A percentile compares a stretch with the other conserved stretches of the same genome.
Evolutionary conservation across 345 rosid genomes (phyloP).

Genomic region (Linum trigynum): DNA sequence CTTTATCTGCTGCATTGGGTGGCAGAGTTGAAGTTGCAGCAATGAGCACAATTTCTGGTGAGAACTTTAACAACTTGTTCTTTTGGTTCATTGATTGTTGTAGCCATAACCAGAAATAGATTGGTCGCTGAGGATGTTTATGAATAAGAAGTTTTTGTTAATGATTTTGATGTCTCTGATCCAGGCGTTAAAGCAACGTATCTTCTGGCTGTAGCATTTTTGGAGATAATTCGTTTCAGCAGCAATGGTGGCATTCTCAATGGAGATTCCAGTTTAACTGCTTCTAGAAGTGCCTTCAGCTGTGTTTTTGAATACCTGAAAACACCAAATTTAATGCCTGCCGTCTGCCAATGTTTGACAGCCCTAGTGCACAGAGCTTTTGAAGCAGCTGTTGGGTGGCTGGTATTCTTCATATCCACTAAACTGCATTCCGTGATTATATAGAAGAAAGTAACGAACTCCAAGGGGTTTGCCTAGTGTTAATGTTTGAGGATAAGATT

Average conservation of each 20-base stretch:
- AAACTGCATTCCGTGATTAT: too few relatives aligned
- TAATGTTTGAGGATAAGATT: too few relatives aligned
- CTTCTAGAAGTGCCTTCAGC: conserved; percentile 93
- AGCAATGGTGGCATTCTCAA: conserved; percentile 98
- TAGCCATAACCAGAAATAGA: too few relatives aligned
- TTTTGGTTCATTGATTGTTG: too few relatives aligned
- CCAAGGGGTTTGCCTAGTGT: too few relatives aligned
- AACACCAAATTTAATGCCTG: conserved; percentile 83
- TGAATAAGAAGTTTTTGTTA: conserved; percentile 5
- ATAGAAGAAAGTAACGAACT: too few relatives aligned
- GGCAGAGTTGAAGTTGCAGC: conserved; percentile 80
- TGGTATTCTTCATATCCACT: conserved; percentile 37
- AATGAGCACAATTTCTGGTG: conserved; percentile 95
- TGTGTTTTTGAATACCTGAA: conserved; percentile 94
- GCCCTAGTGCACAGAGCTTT: conserved; percentile 91
- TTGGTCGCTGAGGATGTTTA: background rate
- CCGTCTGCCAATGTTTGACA: conserved; percentile 82
- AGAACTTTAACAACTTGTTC: conserved; percentile 6
- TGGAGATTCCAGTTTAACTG: conserved; percentile 51
- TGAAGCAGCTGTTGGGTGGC: conserved; percentile 87
- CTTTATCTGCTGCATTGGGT: conserved; percentile 93
- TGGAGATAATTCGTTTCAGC: conserved; percentile 91
- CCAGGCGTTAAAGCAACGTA: conserved; percentile 97
- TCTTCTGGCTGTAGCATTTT: conserved; percentile 96
- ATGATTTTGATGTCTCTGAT: conserved; percentile 13